phyloP scores from a whole-genome alignment of 352 stramenopile genomes.

The Phytophthora chlamydospora region DNA sequence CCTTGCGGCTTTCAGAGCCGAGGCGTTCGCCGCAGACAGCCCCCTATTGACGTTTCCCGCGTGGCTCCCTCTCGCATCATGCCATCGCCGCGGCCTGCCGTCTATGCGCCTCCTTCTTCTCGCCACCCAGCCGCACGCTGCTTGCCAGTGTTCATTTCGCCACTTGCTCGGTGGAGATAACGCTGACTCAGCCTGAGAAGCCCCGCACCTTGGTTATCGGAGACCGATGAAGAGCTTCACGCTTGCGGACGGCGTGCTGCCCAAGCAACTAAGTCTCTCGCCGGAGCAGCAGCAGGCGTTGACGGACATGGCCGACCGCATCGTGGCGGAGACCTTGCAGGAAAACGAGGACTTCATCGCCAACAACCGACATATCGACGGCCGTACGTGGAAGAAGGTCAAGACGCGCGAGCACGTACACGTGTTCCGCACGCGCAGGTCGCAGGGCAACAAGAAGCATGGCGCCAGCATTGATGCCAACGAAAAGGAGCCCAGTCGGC shows the following conservation, averaged over 20 bases:
- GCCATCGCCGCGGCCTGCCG: constrained; percentile 8
- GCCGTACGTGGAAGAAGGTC: constrained; percentile 57
- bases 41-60: constrained; percentile 1
- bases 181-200: constrained; percentile 1
- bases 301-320: constrained; percentile 52
- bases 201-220: constrained; percentile 4
- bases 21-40: constrained; percentile 21
- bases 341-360: constrained; percentile 59
- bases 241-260: constrained; percentile 15
- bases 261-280: constrained; percentile 23
- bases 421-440: constrained; percentile 57
- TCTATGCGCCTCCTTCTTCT: constrained; percentile 25
- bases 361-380: constrained; percentile 40
- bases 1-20: constrained; percentile 20
- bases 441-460: constrained; percentile 12
- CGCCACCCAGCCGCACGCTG: constrained; percentile 1
- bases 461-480: constrained; percentile 16
- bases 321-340: constrained; percentile 64
- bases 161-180: constrained; percentile 14
- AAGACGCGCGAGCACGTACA: constrained; percentile 59
- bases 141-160: constrained; percentile 13
- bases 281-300: constrained; percentile 46
- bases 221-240: constrained; percentile 31
- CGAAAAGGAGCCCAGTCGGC: constrained; percentile 41
- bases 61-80: constrained; percentile 9